These are phyloP conservation scores for Chrysosporium queenslandicum DNA, from an alignment of 2,329 filamentous ascomycete genomes.

Conservation along the genomic window DNA sequence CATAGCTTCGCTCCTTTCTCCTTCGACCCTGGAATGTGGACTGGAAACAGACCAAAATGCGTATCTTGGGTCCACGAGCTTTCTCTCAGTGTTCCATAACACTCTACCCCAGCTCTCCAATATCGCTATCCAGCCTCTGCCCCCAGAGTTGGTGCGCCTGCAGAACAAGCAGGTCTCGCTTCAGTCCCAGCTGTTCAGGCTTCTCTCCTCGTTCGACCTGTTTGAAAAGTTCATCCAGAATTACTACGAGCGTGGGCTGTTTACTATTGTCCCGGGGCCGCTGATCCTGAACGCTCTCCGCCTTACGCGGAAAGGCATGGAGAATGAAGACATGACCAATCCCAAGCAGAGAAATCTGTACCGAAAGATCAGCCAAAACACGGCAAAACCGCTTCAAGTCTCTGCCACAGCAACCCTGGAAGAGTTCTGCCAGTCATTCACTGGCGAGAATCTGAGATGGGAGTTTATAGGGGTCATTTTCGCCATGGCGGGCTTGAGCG, in stretches of 20 bases:
- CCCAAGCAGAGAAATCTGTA: constrained; percentile 15
- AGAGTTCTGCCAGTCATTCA: constrained; percentile 31
- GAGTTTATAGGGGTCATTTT: constrained; percentile 22
- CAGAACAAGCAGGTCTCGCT: constrained; percentile 22
- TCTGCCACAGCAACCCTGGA: constrained; percentile 21
- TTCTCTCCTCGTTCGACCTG: constrained; percentile 10
- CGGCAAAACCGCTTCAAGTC: constrained; percentile 19
- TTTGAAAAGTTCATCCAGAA: constrained; percentile 10
- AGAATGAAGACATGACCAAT: constrained; percentile 8
- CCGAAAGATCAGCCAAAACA: constrained; percentile 24
- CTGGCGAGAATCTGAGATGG: constrained; percentile 19
- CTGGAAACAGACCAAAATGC: constrained; percentile 18
- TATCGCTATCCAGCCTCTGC: constrained; percentile 9
- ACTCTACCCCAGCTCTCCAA: constrained; percentile 19
- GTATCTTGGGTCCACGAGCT: constrained; percentile 30
- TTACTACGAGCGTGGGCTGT: constrained; percentile 7
- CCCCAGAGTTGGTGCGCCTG: constrained; percentile 11
- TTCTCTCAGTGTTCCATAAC: constrained; percentile 23
- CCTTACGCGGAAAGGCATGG: constrained; percentile 16
- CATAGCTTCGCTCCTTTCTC: constrained; percentile 11
- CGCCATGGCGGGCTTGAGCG: constrained; percentile 17
- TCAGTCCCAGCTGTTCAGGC: constrained; percentile 19
- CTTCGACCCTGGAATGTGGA: constrained; percentile 2
- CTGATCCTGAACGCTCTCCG: constrained; percentile 28
- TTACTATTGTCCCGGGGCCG: constrained; percentile 24